A percentile compares a stretch with the other conserved stretches of the same genome.
These are phyloP conservation scores for Euphorbia tirucalli DNA, from an alignment of 345 rosid species.

Conservation along the genomic window DNA sequence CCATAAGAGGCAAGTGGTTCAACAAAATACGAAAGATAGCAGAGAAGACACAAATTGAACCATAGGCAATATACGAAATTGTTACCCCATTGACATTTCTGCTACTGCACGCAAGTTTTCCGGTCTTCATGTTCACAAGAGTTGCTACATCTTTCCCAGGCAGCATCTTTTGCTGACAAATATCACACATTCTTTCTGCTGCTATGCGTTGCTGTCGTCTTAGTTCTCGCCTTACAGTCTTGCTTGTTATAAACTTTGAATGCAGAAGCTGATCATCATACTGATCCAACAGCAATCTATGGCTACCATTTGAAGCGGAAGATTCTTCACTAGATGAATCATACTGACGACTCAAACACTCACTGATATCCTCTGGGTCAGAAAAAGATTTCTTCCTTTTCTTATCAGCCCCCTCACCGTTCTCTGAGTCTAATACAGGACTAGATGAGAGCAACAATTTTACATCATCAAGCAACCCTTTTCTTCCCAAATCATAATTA, in stretches of 20 bases:
- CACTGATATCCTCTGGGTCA: conserved; percentile 73
- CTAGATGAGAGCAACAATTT: conserved; percentile 52
- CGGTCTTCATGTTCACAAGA: conserved; percentile 73
- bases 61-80: conserved; percentile 7
- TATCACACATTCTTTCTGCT: conserved; percentile 83
- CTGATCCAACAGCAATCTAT: conserved; percentile 46
- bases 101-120: conserved; percentile 75
- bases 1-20: neutral
- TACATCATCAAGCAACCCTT: conserved; percentile 54
- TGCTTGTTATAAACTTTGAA: conserved; percentile 54
- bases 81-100: conserved; percentile 77
- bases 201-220: conserved; percentile 76
- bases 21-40: neutral
- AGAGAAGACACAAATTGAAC: conserved; percentile 8
- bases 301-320: conserved; percentile 38
- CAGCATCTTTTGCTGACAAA: conserved; percentile 89
- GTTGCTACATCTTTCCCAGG: conserved; percentile 81
- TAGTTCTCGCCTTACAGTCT: conserved; percentile 63
- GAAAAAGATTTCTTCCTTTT: conserved; percentile 75
- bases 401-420: conserved; percentile 34
- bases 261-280: conserved; percentile 59
- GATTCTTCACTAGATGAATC: conserved; percentile 72
- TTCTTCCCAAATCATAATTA: conserved; percentile 61
- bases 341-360: conserved; percentile 53
- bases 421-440: conserved; percentile 35